Base-by-base conservation (phyloP, 805 yeast genomes). In the Wickerhamomyces tratensis region DNA sequence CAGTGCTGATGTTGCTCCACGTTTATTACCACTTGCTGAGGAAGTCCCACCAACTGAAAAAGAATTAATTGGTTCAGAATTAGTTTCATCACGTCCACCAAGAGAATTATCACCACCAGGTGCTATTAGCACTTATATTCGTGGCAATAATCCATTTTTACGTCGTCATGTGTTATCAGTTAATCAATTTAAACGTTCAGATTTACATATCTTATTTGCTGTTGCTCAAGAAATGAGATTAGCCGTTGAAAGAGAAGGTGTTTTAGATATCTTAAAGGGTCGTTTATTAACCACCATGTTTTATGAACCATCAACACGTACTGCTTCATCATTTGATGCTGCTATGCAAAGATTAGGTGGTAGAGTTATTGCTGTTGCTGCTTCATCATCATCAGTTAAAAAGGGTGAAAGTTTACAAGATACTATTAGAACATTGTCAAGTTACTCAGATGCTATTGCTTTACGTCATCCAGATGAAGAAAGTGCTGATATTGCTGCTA, bases 341-440 rank as follows among this genome's bases (percentile, higher is more conserved):
- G 99, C 99, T 46, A 93, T 93, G 98, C 98, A 93, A 73, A 85
- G 99, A 70, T 74, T 93, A 56, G 99, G 99, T 64, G 99, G 99
- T 61, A 79, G 96, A 66, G 95, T 88, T 53, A 85, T 94, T 52
- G 76, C 94, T 43, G 84, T 93, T 50, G 74, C 85, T 48, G 84
- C 93, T 46, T 79, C 76, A 50, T 74, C 88, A 33, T 89, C 98
- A n/a, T 86, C 96, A 25, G 96, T 89, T 40, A 86, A 87, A 71
- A 93, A 93, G 74, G 99, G 99, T 52, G 99, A 93, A 73, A 85
- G 97, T 38, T 73, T 93, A 59, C 97, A 91, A 68, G 99, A 93
- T 62, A 93, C 98, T 35, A 79, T 93, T 52, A 80, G 98, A 66
- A 79, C 97, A 12, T 73, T 93, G 68, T 95, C 96, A 14, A 85